A percentile compares a stretch with the other conserved stretches of the same genome.
Conservation (phyloP, 225 moss, liverwort and hornwort species). For the Physcomitrellopsis africana region DNA sequence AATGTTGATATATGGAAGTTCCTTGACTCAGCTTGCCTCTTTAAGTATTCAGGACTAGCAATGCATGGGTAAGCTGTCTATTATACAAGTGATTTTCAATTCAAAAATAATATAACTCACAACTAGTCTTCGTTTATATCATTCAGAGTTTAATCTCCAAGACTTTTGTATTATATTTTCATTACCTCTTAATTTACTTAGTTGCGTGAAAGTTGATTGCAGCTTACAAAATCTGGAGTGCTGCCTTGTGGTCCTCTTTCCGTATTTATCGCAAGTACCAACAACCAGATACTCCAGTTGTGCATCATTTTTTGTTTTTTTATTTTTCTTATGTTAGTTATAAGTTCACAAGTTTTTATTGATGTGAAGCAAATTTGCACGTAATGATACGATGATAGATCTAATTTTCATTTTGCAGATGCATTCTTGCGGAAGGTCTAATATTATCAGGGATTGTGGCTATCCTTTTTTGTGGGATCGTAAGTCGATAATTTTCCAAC, state of each 20-base stretch:
- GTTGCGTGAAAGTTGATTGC: conserved; percentile 39
- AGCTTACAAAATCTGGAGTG: conserved; percentile 95
- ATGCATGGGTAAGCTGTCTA: conserved; percentile 68
- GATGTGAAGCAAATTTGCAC: too few relatives aligned
- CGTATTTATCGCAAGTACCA: conserved; percentile 82
- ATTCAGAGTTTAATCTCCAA: conserved; percentile 7
- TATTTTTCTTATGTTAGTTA: too few relatives aligned
- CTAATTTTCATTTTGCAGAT: conserved; percentile 48
- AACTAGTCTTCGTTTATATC: not conserved
- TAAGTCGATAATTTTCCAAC: conserved; percentile 43
- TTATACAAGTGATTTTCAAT: conserved; percentile 5
- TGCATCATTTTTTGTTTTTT: conserved; percentile 6
- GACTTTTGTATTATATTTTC: conserved; percentile 17
- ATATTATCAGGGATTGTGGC: conserved; percentile 96
- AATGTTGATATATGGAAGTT: conserved; percentile 24
- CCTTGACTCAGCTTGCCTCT: conserved; percentile 79
- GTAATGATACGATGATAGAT: not conserved
- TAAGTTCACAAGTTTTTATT: too few relatives aligned
- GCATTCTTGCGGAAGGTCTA: conserved; percentile 93
- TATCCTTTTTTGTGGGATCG: conserved; percentile 93
- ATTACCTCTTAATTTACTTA: not conserved
- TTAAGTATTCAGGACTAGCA: conserved; percentile 95
- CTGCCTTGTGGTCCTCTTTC: conserved; percentile 93
- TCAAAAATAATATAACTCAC: conserved; percentile 19
- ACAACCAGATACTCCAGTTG: not conserved